Evolutionary conservation across 352 stramenopile species (phyloP), one percentile per base, ranked within the genome.

Genomic region (Pythium guiyangense): DNA sequence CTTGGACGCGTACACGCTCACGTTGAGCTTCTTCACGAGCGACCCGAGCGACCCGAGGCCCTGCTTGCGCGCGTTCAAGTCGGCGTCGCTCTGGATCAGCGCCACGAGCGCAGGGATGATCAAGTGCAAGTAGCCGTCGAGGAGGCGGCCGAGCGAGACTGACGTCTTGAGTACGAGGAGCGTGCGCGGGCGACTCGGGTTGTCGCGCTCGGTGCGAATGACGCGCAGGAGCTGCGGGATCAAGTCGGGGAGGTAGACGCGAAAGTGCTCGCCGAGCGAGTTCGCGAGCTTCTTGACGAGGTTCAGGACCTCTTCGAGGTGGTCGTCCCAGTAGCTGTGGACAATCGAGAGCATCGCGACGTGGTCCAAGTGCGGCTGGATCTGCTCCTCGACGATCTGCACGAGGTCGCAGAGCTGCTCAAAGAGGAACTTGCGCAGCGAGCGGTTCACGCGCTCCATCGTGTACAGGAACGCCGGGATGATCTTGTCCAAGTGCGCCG

Each of bases 391-490:
- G 11, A 99, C 96, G 69, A 99, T 98, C 35, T 92, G 74, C 46
- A 98, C 96, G n/a, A 99, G 74, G 44, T 95, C 92, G 55, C 89
- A 96, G 29, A 99, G 75, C 57, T 99, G 94, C 64, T 99, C 94
- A 25, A 99, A 88, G 15, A 99, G 70, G 59, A 96, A 97, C 73
- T 99, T 97, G 46, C 96, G 74, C 37, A 96, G 64, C 35, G 88
- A 92, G 11, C 71, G 70, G 54, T 96, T 93, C 27, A 90, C 84
- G 51, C 80, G 85, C 54, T 94, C 84, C 63, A 99, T 89, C 29
- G 96, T 96, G 52, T 95, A 85, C 45, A 99, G 69, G 52, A 99
- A 98, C 40, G 98, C 94, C 27, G 97, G 97, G 29, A 99, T 94
- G 68, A 99, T 98, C 45, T 96, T 91, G 54, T 96, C 88, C 25